These are phyloP conservation scores for Colletotrichum liriopes DNA, from an alignment of 2,329 filamentous ascomycete species.

Conservation along the genomic window DNA sequence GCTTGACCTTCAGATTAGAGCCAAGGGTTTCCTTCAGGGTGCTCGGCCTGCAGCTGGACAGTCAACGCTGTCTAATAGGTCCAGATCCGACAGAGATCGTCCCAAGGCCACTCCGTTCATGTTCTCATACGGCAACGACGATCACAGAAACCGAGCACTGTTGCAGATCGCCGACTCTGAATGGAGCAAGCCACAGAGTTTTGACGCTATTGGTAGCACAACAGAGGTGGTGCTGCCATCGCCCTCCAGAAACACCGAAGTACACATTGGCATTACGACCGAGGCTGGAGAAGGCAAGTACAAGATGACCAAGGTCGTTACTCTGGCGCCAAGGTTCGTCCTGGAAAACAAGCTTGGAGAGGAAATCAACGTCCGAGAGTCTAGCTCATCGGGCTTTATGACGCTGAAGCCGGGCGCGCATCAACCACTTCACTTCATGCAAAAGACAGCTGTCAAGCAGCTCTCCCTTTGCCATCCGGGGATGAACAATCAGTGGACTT, in stretches of 20 bases:
- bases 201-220: conserved; percentile 95
- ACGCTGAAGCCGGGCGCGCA: conserved; percentile 84
- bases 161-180: conserved; percentile 90
- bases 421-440: conserved; percentile 90
- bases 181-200: conserved; percentile 98
- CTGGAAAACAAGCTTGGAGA: conserved; percentile 94
- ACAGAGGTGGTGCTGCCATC: conserved; percentile 90
- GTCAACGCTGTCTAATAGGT: conserved; percentile 65
- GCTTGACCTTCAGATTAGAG: conserved; percentile 87
- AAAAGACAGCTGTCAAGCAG: conserved; percentile 87
- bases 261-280: conserved; percentile 91
- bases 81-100: conserved; percentile 66
- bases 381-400: conserved; percentile 89
- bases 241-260: conserved; percentile 79
- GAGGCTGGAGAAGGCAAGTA: conserved; percentile 96
- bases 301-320: conserved; percentile 96
- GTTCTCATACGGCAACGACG: conserved; percentile 93
- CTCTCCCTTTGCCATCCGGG: conserved; percentile 94
- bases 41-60: conserved; percentile 89
- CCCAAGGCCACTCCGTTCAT: conserved; percentile 91
- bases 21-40: conserved; percentile 89
- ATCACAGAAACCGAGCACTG: conserved; percentile 90
- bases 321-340: conserved; percentile 91
- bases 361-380: conserved; percentile 90
- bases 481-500: conserved; percentile 97